Base-by-base conservation (phyloP, 2,329 filamentous ascomycete genomes). In the Penicillium sp. region DNA sequence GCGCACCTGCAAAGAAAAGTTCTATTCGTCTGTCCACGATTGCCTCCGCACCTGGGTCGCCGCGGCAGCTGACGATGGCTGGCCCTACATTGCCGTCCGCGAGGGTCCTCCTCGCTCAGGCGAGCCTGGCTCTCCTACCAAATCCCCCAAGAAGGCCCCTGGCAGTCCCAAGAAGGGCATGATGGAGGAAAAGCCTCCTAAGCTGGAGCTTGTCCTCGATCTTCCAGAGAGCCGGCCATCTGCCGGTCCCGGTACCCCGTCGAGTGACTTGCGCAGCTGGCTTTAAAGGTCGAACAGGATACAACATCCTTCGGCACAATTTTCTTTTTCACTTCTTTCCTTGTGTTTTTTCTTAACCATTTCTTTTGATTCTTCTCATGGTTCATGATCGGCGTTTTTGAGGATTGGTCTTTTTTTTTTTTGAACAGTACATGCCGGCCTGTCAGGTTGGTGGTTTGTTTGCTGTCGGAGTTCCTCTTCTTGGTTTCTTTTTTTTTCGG, bases 1-100 rank as follows among this genome's bases (percentile, higher is more conserved):
- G 58, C 86, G 94, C 5, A 88, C 93, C 14, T 97, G 93, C 80
- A 99, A 97, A 72, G 92, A 97, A 74, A 97, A 97, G 72, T 96
- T 97, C 72, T 97, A 99, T 71, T 89, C 90, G 2, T 87, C 89
- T 45, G 90, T 99, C 3, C 94, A 99, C 71, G 91, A 93, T 64
- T 91, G 88, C 2, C 80, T 97, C 59, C 86, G 89, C 51, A 92
- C 90, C 6, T 99, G 93, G 92, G 89, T 97, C 16, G 88, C 87
- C 0, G 94, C 93, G 0, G 92, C 91, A 0, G 82, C 81, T 24
- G 92, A 92, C 56, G 94, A 99, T 73, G 90, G 86, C 42, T 99
- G 94, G 93, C 86, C 91, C 47, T 88, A 92, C 39, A 82, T 83
- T 48, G 87, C 89, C 66, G 92, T 97, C 21, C 82, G 92, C 48